Conservation (phyloP, 768 basidiomycete genomes). For the Mycena maculata region DNA sequence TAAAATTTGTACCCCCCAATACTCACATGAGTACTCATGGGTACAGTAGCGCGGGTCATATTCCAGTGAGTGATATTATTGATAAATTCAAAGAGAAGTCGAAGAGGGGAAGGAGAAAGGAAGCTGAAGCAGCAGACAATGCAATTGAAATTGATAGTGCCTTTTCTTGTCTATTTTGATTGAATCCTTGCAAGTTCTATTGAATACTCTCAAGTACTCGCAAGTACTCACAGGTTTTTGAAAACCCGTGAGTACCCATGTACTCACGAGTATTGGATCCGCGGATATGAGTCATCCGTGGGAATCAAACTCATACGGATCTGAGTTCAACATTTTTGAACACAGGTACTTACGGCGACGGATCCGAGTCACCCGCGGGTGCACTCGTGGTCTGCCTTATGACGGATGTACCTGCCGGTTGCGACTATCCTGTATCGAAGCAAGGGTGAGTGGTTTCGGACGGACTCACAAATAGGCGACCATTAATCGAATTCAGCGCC, state of each 20-base stretch:
- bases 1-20: background rate
- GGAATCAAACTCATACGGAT: conserved; percentile 6
- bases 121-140: too few relatives aligned
- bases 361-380: conserved; percentile 9
- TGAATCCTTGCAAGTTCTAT: too few relatives aligned
- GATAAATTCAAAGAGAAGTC: too few relatives aligned
- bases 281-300: conserved; percentile 2
- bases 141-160: too few relatives aligned
- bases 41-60: background rate
- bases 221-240: background rate
- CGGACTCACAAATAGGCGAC: background rate
- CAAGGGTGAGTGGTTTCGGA: background rate
- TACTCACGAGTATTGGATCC: background rate
- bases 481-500: background rate
- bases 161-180: too few relatives aligned
- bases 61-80: too few relatives aligned
- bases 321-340: background rate
- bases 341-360: background rate
- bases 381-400: conserved; percentile 7
- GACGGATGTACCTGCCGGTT: too few relatives aligned
- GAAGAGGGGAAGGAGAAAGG: too few relatives aligned
- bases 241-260: background rate
- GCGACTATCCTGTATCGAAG: background rate
- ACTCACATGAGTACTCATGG: background rate
- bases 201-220: too few relatives aligned